Evolutionary conservation across 2,329 filamentous ascomycete genomes (phyloP), one percentile per base, ranked within the genome.

Genomic region (Emmonsia crescens): DNA sequence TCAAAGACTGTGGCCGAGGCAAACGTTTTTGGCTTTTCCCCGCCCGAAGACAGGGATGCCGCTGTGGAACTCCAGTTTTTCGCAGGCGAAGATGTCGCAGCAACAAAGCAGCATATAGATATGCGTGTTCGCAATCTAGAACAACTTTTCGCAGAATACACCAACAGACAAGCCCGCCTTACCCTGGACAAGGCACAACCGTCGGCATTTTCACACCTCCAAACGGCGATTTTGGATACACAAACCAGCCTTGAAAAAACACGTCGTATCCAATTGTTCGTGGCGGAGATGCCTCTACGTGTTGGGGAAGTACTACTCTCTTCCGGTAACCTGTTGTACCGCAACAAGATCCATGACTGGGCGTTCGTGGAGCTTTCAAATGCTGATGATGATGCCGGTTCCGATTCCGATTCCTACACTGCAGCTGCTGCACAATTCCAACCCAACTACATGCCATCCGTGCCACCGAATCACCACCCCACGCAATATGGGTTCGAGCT

Each of bases 311-410:
- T 62, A 6, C 24, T 54, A 14, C 27, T 49, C n/a, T 40, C 62
- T 4, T 64, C 62, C 16, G 62, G 60, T 9, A 62, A 56, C 36
- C 16, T 56, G 8, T 5, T 60, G 1, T 27, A 21, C 24, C 27
- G 40, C 3, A 48, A 49, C 24, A 14, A 27, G 8, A 56, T 63
- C 31, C 21, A 58, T 5, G 62, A 63, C 42, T 64, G 62, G 62
- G 62, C 62, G 5, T 64, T 64, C 31, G 57, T 64, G 12, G 62
- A 64, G 46, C 31, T 61, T 24, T 27, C 52, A 10, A 52, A 52
- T 21, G n/a, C 29, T 21, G 10, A 36, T 36, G 33, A 5, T 10
- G 33, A 36, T 10, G 5, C 33, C 6, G 9, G 33, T 36, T 36
- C 6, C 10, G 33, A 9, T 36, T 36, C 33, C 6, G 9, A 36